A percentile compares a stretch with the other conserved stretches of the same genome.
These are phyloP conservation scores for Jatropha multifida DNA, from an alignment of 441 rosid genomes.

Conservation along the genomic window DNA sequence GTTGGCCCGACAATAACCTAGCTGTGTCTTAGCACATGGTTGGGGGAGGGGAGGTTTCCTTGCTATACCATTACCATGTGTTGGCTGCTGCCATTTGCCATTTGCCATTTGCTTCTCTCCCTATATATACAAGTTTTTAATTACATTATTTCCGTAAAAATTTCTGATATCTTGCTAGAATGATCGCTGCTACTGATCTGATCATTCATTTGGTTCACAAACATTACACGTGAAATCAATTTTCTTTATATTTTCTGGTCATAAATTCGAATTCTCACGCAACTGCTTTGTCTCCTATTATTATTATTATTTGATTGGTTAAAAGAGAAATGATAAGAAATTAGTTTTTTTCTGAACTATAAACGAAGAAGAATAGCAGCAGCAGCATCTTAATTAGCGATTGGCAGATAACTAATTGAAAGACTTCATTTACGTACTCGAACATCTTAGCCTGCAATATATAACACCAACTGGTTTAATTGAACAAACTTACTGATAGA, in stretches of 20 bases:
- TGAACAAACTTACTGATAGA: no score
- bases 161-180: no score
- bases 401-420: no score
- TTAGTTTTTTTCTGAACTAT: neutral
- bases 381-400: no score
- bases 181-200: no score
- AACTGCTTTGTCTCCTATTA: neutral
- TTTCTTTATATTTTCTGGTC: neutral
- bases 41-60: slow-evolving; percentile 16
- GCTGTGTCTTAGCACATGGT: slow-evolving; percentile 63
- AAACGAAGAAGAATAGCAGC: no score
- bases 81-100: neutral
- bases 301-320: no score
- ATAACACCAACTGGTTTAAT: no score
- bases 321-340: no score
- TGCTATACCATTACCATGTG: slow-evolving; percentile 25
- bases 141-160: no score
- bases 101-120: neutral
- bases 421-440: no score
- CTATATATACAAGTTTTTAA: neutral
- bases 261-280: neutral
- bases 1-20: slow-evolving; percentile 57
- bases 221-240: neutral
- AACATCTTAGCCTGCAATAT: no score
- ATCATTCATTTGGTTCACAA: neutral